Conservation (phyloP, 2,329 filamentous ascomycete species). For the Sporothrix protearum region DNA sequence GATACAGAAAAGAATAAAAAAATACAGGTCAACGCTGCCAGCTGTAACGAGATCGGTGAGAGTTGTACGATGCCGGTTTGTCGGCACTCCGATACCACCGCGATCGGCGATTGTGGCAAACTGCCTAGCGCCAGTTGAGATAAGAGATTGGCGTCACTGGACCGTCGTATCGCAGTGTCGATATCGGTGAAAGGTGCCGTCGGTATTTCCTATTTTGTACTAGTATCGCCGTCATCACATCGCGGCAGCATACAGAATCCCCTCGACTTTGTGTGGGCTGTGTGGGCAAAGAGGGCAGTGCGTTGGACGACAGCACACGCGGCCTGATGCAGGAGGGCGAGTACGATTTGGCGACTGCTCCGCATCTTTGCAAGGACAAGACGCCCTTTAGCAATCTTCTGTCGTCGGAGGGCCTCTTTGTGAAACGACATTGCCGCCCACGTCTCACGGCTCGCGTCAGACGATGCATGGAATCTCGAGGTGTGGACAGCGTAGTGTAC, state of each 20-base stretch:
- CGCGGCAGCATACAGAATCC: too few species aligned
- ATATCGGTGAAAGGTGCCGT: background rate
- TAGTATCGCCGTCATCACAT: background rate
- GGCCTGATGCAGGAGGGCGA: conserved; percentile 24
- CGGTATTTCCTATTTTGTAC: background rate
- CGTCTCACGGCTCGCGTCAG: conserved; percentile 16
- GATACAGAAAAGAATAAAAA: background rate
- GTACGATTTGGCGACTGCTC: conserved; percentile 24
- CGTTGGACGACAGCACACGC: conserved; percentile 17
- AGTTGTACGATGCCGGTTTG: background rate
- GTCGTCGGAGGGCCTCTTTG: background rate
- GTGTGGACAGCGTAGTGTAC: background rate
- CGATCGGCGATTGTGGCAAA: background rate
- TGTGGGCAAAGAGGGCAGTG: background rate
- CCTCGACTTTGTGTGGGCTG: too few species aligned
- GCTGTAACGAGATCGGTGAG: background rate
- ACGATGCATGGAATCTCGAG: conserved; percentile 20
- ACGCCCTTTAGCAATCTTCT: background rate
- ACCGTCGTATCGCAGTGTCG: background rate
- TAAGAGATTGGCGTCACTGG: background rate
- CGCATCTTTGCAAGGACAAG: conserved; percentile 16
- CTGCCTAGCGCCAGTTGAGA: conserved; percentile 5
- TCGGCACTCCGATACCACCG: background rate
- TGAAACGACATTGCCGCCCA: conserved; percentile 19
- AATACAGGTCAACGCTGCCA: background rate